Evolutionary conservation across 441 rosid genomes (phyloP).

Genomic region (Arabidopsis hybrid): DNA sequence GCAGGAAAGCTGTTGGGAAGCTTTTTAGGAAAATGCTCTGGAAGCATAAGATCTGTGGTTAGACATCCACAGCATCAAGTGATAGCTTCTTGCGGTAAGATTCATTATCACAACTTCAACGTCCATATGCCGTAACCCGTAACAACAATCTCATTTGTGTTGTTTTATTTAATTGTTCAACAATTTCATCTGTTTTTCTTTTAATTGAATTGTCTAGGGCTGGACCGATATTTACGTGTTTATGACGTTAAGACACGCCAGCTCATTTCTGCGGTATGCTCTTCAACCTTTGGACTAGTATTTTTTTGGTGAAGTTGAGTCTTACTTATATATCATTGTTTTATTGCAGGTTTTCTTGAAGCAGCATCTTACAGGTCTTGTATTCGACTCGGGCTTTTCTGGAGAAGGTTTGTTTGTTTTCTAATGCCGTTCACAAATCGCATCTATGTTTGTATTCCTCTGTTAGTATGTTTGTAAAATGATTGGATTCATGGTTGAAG

Average conservation of each 20-base stretch:
- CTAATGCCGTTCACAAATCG: neutral
- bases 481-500: conserved; percentile 19
- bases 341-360: conserved; percentile 85
- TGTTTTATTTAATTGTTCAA: conserved; percentile 30
- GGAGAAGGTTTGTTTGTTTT: conserved; percentile 52
- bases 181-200: neutral
- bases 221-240: conserved; percentile 85
- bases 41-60: conserved; percentile 83
- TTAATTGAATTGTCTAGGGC: conserved; percentile 52
- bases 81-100: conserved; percentile 91
- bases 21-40: conserved; percentile 89
- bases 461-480: conserved; percentile 5
- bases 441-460: neutral
- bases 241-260: conserved; percentile 84
- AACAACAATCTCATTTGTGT: conserved; percentile 10
- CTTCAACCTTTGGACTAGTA: neutral
- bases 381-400: conserved; percentile 69
- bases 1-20: conserved; percentile 85
- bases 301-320: neutral
- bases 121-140: neutral
- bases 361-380: conserved; percentile 84
- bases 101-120: neutral
- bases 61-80: conserved; percentile 81
- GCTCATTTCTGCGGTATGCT: conserved; percentile 83
- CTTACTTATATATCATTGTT: neutral